Evolutionary conservation across 768 basidiomycete species (phyloP), one percentile per base, ranked within the genome.

Genomic region (Rhizopogon vulgaris): DNA sequence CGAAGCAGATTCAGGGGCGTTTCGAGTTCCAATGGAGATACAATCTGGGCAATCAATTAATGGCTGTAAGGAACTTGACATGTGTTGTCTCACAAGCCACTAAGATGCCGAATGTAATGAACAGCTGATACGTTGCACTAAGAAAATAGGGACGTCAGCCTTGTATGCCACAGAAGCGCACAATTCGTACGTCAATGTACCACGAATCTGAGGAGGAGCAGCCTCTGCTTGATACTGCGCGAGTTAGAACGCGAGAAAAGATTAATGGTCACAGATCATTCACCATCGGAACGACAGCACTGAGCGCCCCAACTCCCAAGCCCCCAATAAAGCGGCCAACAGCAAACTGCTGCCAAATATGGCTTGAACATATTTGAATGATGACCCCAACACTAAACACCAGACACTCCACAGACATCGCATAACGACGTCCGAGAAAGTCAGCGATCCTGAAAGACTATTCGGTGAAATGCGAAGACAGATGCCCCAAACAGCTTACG

Each of bases 91-190:
- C 56, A 80, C 78, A 84, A 32, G 84, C 80, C 38, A 84, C 75
- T 30, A 85, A 74, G 55, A 84, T 86, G 60, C 86, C 85, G 54
- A 83, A 73, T 0, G 85, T 86, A 58, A 86, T 85, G 67, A 84
- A 83, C 12, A 84, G 69, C 59, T 82, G 79, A 57, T 78, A 80
- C 4, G 78, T 79, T 3, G 78, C 79, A 15, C 60, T 57, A 56
- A 53, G 45, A 38, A 30, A 34, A 34, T 32, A 39, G 22, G 32
- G 42, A 15, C 7, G 38, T 14, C 54, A 24, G 27, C 3, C 10
- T 0, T 27, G 12, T 49, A 55, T 63, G 27, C 47, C 9, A 18
- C 34, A 15, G 47, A n/a, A 30, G 10, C 1, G 36, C 34, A n/a
- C 30, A 38, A 2, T 10, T 40, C 52, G 38, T 47, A 68, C 34